These are phyloP conservation scores for Auriscalpium microsporum DNA, from an alignment of 768 basidiomycete species.

Conservation along the genomic window DNA sequence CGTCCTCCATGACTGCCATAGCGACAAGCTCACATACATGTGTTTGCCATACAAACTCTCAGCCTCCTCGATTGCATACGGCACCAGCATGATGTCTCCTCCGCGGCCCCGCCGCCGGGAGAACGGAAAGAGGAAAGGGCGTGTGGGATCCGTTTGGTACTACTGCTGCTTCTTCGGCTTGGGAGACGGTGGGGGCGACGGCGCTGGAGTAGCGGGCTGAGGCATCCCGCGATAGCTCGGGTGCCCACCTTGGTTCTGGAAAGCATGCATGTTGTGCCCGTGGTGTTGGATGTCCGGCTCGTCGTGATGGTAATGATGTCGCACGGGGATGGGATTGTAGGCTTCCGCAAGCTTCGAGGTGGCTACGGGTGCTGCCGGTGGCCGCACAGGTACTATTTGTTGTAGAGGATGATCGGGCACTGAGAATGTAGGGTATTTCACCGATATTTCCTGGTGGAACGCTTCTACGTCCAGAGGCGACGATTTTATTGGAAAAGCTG, in stretches of 20 bases:
- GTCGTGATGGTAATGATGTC: constrained; percentile 91
- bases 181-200: constrained; percentile 72
- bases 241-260: constrained; percentile 28
- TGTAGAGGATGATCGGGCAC: constrained; percentile 29
- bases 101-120: constrained; percentile 50
- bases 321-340: constrained; percentile 85
- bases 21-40: constrained; percentile 80
- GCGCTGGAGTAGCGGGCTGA: constrained; percentile 84
- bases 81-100: constrained; percentile 65
- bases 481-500: constrained; percentile 72
- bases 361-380: constrained; percentile 26
- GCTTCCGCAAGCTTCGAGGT: constrained; percentile 78
- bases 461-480: constrained; percentile 84
- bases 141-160: constrained; percentile 92
- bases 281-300: constrained; percentile 46
- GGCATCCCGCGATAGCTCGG: constrained; percentile 36
- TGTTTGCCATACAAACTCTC: constrained; percentile 84
- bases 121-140: constrained; percentile 95
- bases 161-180: constrained; percentile 99
- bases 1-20: constrained; percentile 93
- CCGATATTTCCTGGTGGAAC: constrained; percentile 84
- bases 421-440: constrained; percentile 94
- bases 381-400: no score
- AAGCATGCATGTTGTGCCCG: constrained; percentile 26
- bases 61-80: constrained; percentile 94